A percentile compares a stretch with the other conserved stretches of the same genome.
These are phyloP conservation scores for Annulohypoxylon bovei DNA, from an alignment of 495 filamentous ascomycete species.

Conservation along the genomic window DNA sequence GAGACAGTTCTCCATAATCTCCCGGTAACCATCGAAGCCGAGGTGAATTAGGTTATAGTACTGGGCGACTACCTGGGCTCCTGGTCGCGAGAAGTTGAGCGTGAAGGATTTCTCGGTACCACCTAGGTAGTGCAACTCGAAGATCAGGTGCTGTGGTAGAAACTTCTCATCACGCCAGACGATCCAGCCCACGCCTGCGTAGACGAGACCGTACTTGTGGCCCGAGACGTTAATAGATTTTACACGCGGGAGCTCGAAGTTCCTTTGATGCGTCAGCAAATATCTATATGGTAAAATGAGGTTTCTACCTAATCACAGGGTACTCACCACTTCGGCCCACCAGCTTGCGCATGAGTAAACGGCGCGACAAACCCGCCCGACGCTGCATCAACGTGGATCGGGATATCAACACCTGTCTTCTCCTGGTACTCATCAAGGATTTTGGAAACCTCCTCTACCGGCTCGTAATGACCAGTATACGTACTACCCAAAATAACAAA, in stretches of 20 bases:
- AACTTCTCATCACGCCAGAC: slow-evolving; percentile 75
- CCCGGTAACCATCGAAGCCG: slow-evolving; percentile 70
- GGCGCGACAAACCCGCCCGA: slow-evolving; percentile 79
- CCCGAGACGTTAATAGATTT: slow-evolving; percentile 80
- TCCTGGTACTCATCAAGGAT: slow-evolving; percentile 73
- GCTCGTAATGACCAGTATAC: slow-evolving; percentile 82
- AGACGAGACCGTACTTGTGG: slow-evolving; percentile 81
- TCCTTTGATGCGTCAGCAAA: slow-evolving; percentile 51
- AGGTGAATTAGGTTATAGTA: slow-evolving; percentile 83
- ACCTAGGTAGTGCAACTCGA: slow-evolving; percentile 79
- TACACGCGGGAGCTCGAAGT: slow-evolving; percentile 76
- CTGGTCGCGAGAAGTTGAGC: slow-evolving; percentile 79
- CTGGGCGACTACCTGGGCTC: slow-evolving; percentile 76
- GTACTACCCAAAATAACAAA: slow-evolving; percentile 80
- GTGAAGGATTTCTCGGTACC: slow-evolving; percentile 79
- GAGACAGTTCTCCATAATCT: slow-evolving; percentile 78
- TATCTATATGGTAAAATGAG: not conserved
- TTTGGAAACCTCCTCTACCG: slow-evolving; percentile 72
- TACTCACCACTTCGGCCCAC: slow-evolving; percentile 66
- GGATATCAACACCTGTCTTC: slow-evolving; percentile 71
- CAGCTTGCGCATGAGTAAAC: slow-evolving; percentile 70
- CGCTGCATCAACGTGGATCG: slow-evolving; percentile 81
- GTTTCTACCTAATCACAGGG: not conserved
- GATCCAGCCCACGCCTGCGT: slow-evolving; percentile 78
- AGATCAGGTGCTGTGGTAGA: slow-evolving; percentile 76